A percentile compares a stretch with the other conserved stretches of the same genome.
Conservation (phyloP, 106 monocot genomes). For the Posidonia australis region DNA sequence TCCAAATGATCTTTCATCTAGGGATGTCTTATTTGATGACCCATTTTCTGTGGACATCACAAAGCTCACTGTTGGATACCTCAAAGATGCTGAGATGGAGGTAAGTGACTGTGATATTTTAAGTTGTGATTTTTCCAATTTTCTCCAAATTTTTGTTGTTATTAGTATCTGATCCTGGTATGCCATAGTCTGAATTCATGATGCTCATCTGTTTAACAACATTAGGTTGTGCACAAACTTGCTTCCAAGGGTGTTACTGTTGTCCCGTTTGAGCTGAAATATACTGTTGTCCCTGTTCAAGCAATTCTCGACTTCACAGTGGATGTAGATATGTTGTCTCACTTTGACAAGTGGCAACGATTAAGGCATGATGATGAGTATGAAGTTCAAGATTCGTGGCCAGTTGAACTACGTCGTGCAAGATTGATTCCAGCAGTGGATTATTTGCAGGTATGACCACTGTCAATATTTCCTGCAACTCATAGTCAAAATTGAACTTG, state of each 20-base stretch:
- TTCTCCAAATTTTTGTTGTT: neutral
- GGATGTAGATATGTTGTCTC: slow-evolving; percentile 86
- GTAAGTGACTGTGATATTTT: too few relatives aligned
- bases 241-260: too few relatives aligned
- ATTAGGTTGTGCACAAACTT: too few relatives aligned
- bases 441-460: slow-evolving; percentile 90
- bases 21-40: slow-evolving; percentile 46
- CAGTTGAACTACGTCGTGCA: slow-evolving; percentile 83
- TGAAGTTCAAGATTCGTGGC: slow-evolving; percentile 97
- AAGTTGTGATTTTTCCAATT: too few relatives aligned
- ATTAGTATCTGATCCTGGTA: slow-evolving; percentile 1
- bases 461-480: neutral
- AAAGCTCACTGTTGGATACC: too few relatives aligned
- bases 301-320: too few relatives aligned
- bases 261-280: too few relatives aligned
- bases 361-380: slow-evolving; percentile 45
- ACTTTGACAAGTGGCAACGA: slow-evolving; percentile 90
- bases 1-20: slow-evolving; percentile 70
- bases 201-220: too few relatives aligned
- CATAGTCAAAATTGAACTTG: too few relatives aligned
- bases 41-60: slow-evolving; percentile 94
- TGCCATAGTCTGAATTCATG: too few relatives aligned
- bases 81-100: slow-evolving; percentile 92
- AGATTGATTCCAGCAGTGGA: slow-evolving; percentile 81
- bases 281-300: too few relatives aligned